Conservation (phyloP, 2,329 filamentous ascomycete species). For the Parastagonospora nodorum region DNA sequence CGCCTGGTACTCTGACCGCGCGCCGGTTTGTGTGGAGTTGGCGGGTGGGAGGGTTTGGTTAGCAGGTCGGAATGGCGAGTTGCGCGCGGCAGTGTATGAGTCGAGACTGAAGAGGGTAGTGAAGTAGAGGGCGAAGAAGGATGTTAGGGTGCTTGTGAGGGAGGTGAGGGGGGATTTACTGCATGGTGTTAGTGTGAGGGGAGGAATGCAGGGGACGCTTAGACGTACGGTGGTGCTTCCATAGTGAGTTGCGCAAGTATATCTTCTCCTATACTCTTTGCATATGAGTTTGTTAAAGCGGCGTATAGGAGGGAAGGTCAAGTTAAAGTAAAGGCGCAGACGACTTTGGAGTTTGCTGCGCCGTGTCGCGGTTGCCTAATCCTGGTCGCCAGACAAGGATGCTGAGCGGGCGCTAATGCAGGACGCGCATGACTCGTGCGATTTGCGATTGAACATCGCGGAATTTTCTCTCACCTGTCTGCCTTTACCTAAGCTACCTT, state of each 20-base stretch:
- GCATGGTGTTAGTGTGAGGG: conserved; percentile 2
- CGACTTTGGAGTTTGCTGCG: background rate
- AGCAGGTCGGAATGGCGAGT: conserved; percentile 38
- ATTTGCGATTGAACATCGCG: background rate
- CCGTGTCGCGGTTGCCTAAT: conserved; percentile 8
- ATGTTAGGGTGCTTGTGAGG: conserved; percentile 25
- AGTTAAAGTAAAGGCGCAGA: background rate
- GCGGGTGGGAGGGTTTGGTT: conserved; percentile 28
- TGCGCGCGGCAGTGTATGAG: conserved; percentile 41
- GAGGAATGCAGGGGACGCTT: background rate
- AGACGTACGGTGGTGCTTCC: conserved; percentile 4
- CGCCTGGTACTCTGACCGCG: conserved; percentile 35
- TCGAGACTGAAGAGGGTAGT: conserved; percentile 48
- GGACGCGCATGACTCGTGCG: conserved; percentile 3
- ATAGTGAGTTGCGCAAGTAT: background rate
- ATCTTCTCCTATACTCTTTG: background rate
- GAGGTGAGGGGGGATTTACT: conserved; percentile 7
- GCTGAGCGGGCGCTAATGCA: conserved; percentile 19
- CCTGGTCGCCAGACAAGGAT: conserved; percentile 7
- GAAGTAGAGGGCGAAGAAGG: conserved; percentile 46
- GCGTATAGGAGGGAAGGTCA: background rate
- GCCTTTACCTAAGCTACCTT: background rate
- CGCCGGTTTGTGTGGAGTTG: conserved; percentile 17
- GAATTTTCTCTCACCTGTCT: background rate
- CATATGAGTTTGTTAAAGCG: background rate